Evolutionary conservation across 2,329 filamentous ascomycete species (phyloP), one percentile per base, ranked within the genome.

Genomic region (Ophiocordyceps polyrhachis-furcata): DNA sequence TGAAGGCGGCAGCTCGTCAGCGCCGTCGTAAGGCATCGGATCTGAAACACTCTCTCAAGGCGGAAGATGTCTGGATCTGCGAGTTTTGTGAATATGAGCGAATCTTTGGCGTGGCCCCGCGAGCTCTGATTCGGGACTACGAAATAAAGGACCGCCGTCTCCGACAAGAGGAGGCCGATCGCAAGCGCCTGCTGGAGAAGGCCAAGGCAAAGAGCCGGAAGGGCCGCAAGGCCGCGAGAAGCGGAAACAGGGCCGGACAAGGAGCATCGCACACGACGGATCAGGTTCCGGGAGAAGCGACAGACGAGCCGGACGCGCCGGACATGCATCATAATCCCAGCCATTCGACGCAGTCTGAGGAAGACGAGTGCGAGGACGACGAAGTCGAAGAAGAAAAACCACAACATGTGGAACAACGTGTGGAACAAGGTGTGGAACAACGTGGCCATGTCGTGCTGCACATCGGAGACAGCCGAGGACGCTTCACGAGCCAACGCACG

Each of bases 1-100:
- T 91, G 50, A 68, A 74, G 1, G 64, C 77, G 49, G 85, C 87
- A 47, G 88, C 86, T 23, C 77, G 78, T 21, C 77, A 86, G 51
- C 81, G 91, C 7, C 81, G 81, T 47, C 74, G 83, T 42, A 73
- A 84, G 55, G 83, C 91, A 48, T 75, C 83, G 53, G 81, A 83
- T 59, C 76, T 76, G 49, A 78, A 83, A 53, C 79, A 83, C 54
- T 81, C 83, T 1, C 82, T 83, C 2, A 64, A 66, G 29, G 52
- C 53, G 2, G 81, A 85, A 51, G 84, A 94, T 49, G 74, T 87
- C 43, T 96, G 88, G 84, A 87, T 96, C 42, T 98, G 91, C 63
- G 85, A 95, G 56, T 96, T 96, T 59, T 98, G 91, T 67, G 91
- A 98, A 61, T 98, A 95, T 58, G 89, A 96, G 62, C 77, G 78